Percentiles rank a stretch among this genome's conserved stretches.
These are phyloP conservation scores for Sporobolomyces roseus DNA, from an alignment of 768 basidiomycete species.

Conservation along the genomic window DNA sequence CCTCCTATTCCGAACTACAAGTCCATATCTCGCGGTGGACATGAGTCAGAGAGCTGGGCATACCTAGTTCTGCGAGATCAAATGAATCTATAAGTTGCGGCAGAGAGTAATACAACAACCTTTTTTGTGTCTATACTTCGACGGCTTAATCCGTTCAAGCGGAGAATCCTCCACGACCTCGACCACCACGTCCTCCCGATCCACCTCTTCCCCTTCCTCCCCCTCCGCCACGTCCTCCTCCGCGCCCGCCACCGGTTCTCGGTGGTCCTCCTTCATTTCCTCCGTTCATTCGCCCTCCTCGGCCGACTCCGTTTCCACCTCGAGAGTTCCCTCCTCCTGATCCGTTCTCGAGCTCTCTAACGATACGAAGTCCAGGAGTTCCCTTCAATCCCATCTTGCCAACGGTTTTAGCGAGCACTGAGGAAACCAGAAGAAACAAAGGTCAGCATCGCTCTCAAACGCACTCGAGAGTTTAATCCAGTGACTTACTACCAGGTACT, in stretches of 20 bases:
- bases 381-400: constrained; percentile 32
- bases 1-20: too few relatives aligned
- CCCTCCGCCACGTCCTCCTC: constrained; percentile 8
- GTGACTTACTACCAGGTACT: constrained; percentile 40
- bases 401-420: constrained; percentile 9
- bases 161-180: constrained; percentile 1
- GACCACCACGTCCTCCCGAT: constrained; percentile 17
- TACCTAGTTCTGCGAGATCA: too few relatives aligned
- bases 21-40: too few relatives aligned
- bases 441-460: too few relatives aligned
- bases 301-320: constrained; percentile 23
- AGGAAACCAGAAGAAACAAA: constrained; percentile 31
- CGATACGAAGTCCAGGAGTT: constrained; percentile 32
- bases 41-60: too few relatives aligned
- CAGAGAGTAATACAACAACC: too few relatives aligned
- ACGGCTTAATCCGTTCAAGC: neutral
- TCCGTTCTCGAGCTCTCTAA: constrained; percentile 38
- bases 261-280: constrained; percentile 3
- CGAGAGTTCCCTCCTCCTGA: constrained; percentile 11
- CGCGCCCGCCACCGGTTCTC: constrained; percentile 6
- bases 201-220: too few relatives aligned
- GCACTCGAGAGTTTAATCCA: too few relatives aligned
- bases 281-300: constrained; percentile 3
- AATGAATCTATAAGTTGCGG: too few relatives aligned
- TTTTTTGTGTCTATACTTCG: too few relatives aligned